These are phyloP conservation scores for Cladosporium austrohemisphaericum DNA, from an alignment of 2,329 filamentous ascomycete genomes.

Conservation along the genomic window DNA sequence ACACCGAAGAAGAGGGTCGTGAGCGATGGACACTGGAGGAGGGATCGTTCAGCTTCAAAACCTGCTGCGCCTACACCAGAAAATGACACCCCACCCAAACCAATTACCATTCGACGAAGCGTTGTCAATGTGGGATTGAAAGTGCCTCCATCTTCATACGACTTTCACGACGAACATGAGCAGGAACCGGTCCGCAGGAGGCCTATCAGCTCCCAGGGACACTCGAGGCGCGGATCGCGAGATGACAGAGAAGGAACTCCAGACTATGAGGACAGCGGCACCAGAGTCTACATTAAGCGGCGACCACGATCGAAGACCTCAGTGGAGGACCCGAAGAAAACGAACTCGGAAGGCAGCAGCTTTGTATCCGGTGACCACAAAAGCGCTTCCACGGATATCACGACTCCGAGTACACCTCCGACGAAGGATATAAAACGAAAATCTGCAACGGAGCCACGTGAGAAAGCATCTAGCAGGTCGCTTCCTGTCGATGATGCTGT, in stretches of 20 bases:
- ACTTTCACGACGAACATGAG: slow-evolving; percentile 28
- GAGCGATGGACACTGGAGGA: slow-evolving; percentile 81
- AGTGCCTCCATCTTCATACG: slow-evolving; percentile 30
- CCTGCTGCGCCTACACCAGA: slow-evolving; percentile 24
- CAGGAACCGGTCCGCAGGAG: slow-evolving; percentile 21
- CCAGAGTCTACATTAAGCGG: slow-evolving; percentile 33
- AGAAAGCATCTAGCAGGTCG: slow-evolving; percentile 6
- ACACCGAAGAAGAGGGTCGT: slow-evolving; percentile 88
- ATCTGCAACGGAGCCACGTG: slow-evolving; percentile 1
- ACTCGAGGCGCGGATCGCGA: slow-evolving; percentile 24
- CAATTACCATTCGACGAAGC: slow-evolving; percentile 27
- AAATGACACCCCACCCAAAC: slow-evolving; percentile 28
- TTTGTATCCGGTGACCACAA: slow-evolving; percentile 28
- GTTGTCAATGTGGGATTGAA: slow-evolving; percentile 33
- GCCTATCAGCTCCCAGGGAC: slow-evolving; percentile 21
- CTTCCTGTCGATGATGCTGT: neutral
- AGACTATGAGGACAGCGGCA: slow-evolving; percentile 31
- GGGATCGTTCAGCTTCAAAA: slow-evolving; percentile 25
- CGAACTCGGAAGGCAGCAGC: slow-evolving; percentile 25
- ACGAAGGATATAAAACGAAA: neutral
- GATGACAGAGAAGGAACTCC: slow-evolving; percentile 23
- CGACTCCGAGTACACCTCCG: slow-evolving; percentile 26
- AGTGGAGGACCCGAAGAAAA: slow-evolving; percentile 19
- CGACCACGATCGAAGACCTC: slow-evolving; percentile 22
- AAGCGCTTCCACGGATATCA: slow-evolving; percentile 31